Base-by-base conservation (phyloP, 805 yeast species). In the Suhomyces emberorum region DNA sequence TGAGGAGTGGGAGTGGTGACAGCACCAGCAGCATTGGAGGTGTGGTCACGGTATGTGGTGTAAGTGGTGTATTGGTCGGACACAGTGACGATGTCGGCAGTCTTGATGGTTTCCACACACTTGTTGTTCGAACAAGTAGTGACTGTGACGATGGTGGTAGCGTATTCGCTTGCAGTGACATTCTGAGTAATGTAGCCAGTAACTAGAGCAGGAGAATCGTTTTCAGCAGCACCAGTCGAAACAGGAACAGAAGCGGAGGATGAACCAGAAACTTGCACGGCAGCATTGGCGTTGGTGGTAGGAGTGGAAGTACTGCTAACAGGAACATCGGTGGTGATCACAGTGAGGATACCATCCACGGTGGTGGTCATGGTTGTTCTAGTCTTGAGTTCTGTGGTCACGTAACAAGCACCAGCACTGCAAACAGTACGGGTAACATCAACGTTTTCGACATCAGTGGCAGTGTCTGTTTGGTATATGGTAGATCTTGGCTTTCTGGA, bases 301-400 rank as follows among this genome's bases (percentile, higher is more conserved):
- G 32, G 35, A n/a, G 35, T 4, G 27, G 25, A 34, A 8, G 35
- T 3, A 14, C 29, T 9, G 4, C 30, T 15, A 25, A 43, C 49
- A 12, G 69, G 70, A 12, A 56, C 44, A 6, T 42, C 61, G 5
- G 65, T 56, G 20, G 65, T 61, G 29, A 62, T 35, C 7, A 64
- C 64, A n/a, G 72, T 66, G 48, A 60, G 54, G 15, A 60, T 39
- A 21, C 73, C 73, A 37, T 67, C 59, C 6, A 63, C 55, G 5
- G 63, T 59, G 26, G 69, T 50, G 21, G 69, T 63, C 36, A 52
- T 57, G 12, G 70, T 64, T 28, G 69, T 52, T 30, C 39, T 41
- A 10, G 56, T 49, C 30, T 55, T 57, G 14, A 56, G 39, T 14
- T 59, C 57, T 19, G 70, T 65, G 19, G 71, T 65, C 28, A 52